These are phyloP conservation scores for Lactuca saligna DNA, from an alignment of 129 eudicot species.

Conservation along the genomic window DNA sequence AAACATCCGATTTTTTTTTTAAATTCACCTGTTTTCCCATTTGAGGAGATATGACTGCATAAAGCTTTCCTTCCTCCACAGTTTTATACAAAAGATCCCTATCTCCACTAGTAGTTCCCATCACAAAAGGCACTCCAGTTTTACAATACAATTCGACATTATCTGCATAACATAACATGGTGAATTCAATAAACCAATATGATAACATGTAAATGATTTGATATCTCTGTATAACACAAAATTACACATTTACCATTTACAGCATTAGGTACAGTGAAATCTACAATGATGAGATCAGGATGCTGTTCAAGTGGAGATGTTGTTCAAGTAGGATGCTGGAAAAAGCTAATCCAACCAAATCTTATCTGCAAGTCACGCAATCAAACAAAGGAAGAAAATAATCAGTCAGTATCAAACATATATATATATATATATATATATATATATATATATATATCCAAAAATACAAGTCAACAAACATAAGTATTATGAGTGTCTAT, in stretches of 20 bases:
- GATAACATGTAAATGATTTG: background rate
- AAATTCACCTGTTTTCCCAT: too few relatives aligned
- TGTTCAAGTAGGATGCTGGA: too few relatives aligned
- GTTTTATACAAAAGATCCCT: too few relatives aligned
- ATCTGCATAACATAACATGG: conserved; percentile 1
- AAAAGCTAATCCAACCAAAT: conserved; percentile 17
- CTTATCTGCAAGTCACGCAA: conserved; percentile 49
- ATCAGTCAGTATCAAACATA: conserved; percentile 5
- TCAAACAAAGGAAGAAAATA: conserved; percentile 5
- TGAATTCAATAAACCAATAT: background rate
- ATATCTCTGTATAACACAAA: background rate
- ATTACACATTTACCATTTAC: conserved; percentile 19
- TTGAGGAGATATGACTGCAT: too few relatives aligned
- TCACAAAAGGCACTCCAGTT: too few relatives aligned
- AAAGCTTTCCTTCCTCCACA: too few relatives aligned
- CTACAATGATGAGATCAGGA: conserved; percentile 71
- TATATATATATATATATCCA: background rate
- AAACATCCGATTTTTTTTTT: too few relatives aligned
- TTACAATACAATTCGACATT: too few relatives aligned
- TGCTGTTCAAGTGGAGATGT: conserved; percentile 46
- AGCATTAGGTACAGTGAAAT: conserved; percentile 64
- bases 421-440: too few relatives aligned
- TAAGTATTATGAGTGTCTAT: background rate
- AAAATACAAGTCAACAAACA: background rate
- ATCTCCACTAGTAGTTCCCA: too few relatives aligned